Evolutionary conservation across 768 basidiomycete species (phyloP).

Genomic region (Butyriboletus loyo): DNA sequence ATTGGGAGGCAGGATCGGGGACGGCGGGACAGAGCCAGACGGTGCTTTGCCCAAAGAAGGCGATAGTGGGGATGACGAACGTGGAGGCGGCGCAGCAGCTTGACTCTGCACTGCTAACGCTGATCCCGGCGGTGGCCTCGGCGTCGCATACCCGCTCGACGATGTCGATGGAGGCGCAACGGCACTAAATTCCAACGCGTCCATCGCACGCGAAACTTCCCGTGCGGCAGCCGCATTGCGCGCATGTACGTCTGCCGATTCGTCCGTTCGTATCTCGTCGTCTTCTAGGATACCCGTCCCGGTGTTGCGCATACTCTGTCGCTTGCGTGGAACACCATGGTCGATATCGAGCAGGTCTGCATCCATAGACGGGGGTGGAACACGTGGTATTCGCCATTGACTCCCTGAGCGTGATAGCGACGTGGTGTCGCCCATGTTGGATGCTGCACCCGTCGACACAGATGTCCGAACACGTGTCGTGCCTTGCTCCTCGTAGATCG

Average conservation of each 20-base stretch:
- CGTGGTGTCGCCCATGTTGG: not conserved
- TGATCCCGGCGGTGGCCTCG: constrained; percentile 10
- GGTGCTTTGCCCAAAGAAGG: constrained; percentile 7
- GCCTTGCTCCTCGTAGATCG: not conserved
- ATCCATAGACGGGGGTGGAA: constrained; percentile 40
- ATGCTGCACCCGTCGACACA: constrained; percentile 1
- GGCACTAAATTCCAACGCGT: constrained; percentile 47
- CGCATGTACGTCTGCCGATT: constrained; percentile 46
- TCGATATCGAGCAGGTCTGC: constrained; percentile 12
- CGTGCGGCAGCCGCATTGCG: constrained; percentile 66
- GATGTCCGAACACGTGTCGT: constrained; percentile 5
- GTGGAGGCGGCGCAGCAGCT: not conserved
- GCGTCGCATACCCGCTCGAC: constrained; percentile 15
- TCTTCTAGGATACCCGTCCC: constrained; percentile 17
- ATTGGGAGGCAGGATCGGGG: constrained; percentile 35
- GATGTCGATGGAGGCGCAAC: constrained; percentile 13
- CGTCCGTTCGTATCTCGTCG: constrained; percentile 24
- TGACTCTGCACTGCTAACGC: constrained; percentile 1
- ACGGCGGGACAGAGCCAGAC: constrained; percentile 22
- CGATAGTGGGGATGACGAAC: not conserved
- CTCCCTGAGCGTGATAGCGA: constrained; percentile 17
- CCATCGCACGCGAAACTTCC: constrained; percentile 64
- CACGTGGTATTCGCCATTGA: constrained; percentile 29
- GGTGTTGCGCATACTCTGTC: constrained; percentile 1
- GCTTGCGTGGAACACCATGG: constrained; percentile 1